A percentile compares a stretch with the other conserved stretches of the same genome.
phyloP scores from a whole-genome alignment of 768 basidiomycete genomes.

The Hygrophoropsis aurantiaca region DNA sequence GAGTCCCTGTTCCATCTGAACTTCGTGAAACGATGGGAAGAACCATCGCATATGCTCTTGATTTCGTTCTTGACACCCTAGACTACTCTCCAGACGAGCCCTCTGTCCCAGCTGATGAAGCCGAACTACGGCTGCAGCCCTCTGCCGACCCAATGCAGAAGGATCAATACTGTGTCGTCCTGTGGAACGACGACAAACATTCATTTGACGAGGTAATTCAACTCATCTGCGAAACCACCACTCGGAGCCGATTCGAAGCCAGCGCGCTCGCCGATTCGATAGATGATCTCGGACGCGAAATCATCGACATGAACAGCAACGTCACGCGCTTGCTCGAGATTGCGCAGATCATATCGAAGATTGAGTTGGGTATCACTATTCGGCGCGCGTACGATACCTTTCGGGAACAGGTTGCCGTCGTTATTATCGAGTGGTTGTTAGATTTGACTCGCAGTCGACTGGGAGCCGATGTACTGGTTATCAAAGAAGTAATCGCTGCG shows the following conservation, averaged over 20 bases:
- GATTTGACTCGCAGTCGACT: conserved; percentile 76
- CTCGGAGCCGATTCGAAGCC: conserved; percentile 57
- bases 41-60: conserved; percentile 75
- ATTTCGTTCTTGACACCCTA: conserved; percentile 81
- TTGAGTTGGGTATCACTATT: conserved; percentile 90
- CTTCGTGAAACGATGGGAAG: conserved; percentile 72
- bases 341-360: conserved; percentile 76
- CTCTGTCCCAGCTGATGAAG: conserved; percentile 61
- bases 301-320: conserved; percentile 71
- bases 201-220: conserved; percentile 85
- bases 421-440: conserved; percentile 84
- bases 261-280: conserved; percentile 54
- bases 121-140: conserved; percentile 69
- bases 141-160: conserved; percentile 78
- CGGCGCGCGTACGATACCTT: conserved; percentile 86
- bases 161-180: conserved; percentile 76
- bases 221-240: conserved; percentile 58
- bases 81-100: conserved; percentile 83
- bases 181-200: conserved; percentile 99
- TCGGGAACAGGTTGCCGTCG: conserved; percentile 78
- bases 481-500: conserved; percentile 71
- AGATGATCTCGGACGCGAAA: conserved; percentile 79
- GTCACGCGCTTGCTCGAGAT: conserved; percentile 64
- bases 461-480: conserved; percentile 61
- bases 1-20: conserved; percentile 57